phyloP scores from a whole-genome alignment of 768 basidiomycete species.

The Lactarius sanguifluus region DNA sequence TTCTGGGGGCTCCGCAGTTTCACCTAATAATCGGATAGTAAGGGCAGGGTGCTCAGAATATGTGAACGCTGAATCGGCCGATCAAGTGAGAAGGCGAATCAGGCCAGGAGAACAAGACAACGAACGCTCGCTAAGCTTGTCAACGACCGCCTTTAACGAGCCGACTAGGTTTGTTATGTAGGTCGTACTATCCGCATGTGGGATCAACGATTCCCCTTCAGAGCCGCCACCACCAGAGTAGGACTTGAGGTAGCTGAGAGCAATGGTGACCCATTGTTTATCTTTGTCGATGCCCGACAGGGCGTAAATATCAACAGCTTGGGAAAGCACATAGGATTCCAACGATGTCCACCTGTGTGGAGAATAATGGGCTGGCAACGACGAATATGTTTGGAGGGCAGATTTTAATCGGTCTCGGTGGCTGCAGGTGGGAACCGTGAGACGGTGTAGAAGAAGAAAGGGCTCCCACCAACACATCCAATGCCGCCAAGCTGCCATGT shows the following conservation, averaged over 20 bases:
- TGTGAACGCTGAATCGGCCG: slow-evolving; percentile 51
- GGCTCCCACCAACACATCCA: slow-evolving; percentile 72
- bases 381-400: slow-evolving; percentile 70
- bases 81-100: slow-evolving; percentile 7
- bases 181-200: slow-evolving; percentile 48
- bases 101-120: slow-evolving; percentile 7
- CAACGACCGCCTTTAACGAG: slow-evolving; percentile 49
- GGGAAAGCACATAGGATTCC: slow-evolving; percentile 75
- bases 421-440: slow-evolving; percentile 41
- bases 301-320: slow-evolving; percentile 67
- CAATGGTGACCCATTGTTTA: slow-evolving; percentile 76
- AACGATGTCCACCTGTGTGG: slow-evolving; percentile 80
- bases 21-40: slow-evolving; percentile 46
- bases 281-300: slow-evolving; percentile 58
- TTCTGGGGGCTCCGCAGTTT: slow-evolving; percentile 51
- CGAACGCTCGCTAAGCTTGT: slow-evolving; percentile 55
- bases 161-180: slow-evolving; percentile 55
- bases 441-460: not conserved
- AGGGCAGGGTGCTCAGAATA: slow-evolving; percentile 71
- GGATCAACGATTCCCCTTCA: slow-evolving; percentile 53
- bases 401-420: slow-evolving; percentile 61
- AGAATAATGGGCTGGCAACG: slow-evolving; percentile 83
- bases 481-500: slow-evolving; percentile 81
- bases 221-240: slow-evolving; percentile 60
- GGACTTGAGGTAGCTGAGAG: slow-evolving; percentile 73